Percentiles rank a stretch among this genome's conserved stretches.
phyloP scores from a whole-genome alignment of 441 rosid species.

The Populus hybrid region DNA sequence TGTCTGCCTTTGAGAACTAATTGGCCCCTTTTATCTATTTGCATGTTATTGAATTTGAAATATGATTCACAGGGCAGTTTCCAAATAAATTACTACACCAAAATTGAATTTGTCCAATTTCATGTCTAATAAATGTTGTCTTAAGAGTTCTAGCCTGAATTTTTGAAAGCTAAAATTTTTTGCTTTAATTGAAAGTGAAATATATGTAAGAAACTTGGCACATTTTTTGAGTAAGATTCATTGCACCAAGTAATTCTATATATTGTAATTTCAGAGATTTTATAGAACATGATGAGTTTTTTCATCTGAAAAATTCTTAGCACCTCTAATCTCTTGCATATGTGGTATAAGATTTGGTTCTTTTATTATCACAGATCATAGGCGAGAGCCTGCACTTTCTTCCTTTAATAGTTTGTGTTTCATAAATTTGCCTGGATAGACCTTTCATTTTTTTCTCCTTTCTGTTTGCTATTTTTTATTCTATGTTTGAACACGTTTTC shows the following conservation, averaged over 20 bases:
- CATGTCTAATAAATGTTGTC: no score
- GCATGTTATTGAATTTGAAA: neutral
- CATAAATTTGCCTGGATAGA: neutral
- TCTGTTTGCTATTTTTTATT: neutral
- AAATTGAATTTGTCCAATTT: neutral
- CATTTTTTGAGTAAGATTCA: neutral
- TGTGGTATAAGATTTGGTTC: neutral
- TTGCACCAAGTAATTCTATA: neutral
- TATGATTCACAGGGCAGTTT: neutral
- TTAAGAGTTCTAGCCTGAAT: neutral
- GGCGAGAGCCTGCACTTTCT: neutral
- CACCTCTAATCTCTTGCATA: neutral
- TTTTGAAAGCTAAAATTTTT: no score
- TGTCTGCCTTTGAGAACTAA: neutral
- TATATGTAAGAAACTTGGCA: neutral
- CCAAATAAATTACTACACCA: neutral
- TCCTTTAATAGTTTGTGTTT: neutral
- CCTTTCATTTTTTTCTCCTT: neutral
- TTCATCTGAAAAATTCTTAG: neutral
- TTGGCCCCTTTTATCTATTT: neutral
- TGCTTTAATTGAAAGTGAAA: neutral
- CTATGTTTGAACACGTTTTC: conserved; percentile 8
- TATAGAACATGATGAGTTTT: neutral
- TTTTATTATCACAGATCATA: neutral
- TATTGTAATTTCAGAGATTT: neutral